Evolutionary conservation across 352 stramenopile genomes (phyloP).

Genomic region (Pilasporangium apinafurcum): DNA sequence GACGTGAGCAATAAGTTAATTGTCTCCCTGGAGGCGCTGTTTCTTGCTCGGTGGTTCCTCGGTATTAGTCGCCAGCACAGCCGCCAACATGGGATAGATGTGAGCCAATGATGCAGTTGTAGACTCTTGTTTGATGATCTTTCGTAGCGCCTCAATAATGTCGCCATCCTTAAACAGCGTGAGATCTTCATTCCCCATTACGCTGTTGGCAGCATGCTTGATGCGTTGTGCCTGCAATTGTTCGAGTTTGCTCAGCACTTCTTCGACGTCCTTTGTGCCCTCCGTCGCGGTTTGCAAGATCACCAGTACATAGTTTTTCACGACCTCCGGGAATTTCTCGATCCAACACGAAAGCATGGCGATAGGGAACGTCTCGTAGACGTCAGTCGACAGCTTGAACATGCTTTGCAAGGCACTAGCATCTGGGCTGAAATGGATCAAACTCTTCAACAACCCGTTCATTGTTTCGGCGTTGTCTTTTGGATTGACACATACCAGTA

Average conservation of each 20-base stretch:
- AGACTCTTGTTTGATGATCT: conserved; percentile 14
- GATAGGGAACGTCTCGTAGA: conserved; percentile 60
- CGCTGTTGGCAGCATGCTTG: conserved; percentile 7
- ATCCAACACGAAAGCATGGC: conserved; percentile 67
- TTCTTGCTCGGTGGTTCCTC: conserved; percentile 59
- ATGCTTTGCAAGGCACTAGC: conserved; percentile 61
- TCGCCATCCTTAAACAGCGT: conserved; percentile 41
- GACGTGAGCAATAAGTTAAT: not conserved
- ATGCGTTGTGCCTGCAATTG: conserved; percentile 36
- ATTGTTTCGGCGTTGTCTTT: conserved; percentile 67
- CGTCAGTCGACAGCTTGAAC: conserved; percentile 60
- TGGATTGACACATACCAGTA: conserved; percentile 68
- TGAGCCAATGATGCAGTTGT: not conserved
- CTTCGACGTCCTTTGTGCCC: conserved; percentile 32
- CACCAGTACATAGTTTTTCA: conserved; percentile 49
- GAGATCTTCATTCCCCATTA: conserved; percentile 5
- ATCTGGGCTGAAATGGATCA: conserved; percentile 67
- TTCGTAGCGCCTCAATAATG: conserved; percentile 25
- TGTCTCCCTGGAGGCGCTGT: conserved; percentile 22
- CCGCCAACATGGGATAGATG: conserved; percentile 20
- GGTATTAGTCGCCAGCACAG: conserved; percentile 13
- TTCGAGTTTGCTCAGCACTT: conserved; percentile 60
- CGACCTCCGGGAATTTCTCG: conserved; percentile 50
- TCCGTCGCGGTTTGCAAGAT: conserved; percentile 31
- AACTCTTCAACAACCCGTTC: conserved; percentile 67